Percentiles rank a stretch among this genome's conserved stretches.
phyloP scores from a whole-genome alignment of 768 basidiomycete genomes.

The Suillus plorans region DNA sequence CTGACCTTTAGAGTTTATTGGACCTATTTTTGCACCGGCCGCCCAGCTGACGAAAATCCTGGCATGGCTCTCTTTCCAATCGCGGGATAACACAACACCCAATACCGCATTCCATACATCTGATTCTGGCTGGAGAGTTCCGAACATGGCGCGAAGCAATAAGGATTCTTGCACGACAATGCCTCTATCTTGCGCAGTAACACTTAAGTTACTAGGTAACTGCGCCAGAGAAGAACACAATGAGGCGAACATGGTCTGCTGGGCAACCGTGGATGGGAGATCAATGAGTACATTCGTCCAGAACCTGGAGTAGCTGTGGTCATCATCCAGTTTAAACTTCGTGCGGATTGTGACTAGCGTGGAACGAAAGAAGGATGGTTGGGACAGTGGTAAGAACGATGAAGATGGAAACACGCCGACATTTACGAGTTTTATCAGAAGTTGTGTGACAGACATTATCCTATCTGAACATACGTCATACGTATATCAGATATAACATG shows the following conservation, averaged over 20 bases:
- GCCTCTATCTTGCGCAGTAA: constrained; percentile 35
- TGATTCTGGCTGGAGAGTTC: constrained; percentile 39
- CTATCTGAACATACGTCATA: constrained; percentile 32
- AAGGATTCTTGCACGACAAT: constrained; percentile 52
- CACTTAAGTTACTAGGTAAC: constrained; percentile 31
- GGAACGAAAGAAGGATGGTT: constrained; percentile 68
- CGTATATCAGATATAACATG: constrained; percentile 3
- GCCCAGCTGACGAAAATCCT: constrained; percentile 74
- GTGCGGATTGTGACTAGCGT: constrained; percentile 49
- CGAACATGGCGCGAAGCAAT: constrained; percentile 55
- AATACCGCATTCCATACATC: constrained; percentile 51
- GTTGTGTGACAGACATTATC: constrained; percentile 45
- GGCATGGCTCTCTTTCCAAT: constrained; percentile 59
- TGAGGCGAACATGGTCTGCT: constrained; percentile 60
- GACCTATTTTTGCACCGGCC: constrained; percentile 41
- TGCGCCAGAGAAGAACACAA: constrained; percentile 50
- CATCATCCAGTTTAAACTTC: constrained; percentile 28
- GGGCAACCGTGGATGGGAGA: constrained; percentile 48
- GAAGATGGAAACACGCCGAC: constrained; percentile 62
- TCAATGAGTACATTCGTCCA: constrained; percentile 50
- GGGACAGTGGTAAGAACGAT: constrained; percentile 51
- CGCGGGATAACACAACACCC: constrained; percentile 51
- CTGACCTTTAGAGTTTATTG: constrained; percentile 30
- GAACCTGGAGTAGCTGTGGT: constrained; percentile 42
- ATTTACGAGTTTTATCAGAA: constrained; percentile 67